Evolutionary conservation across 208 protist genomes (phyloP).

Genomic region (Trypanosomatidae sp.): DNA sequence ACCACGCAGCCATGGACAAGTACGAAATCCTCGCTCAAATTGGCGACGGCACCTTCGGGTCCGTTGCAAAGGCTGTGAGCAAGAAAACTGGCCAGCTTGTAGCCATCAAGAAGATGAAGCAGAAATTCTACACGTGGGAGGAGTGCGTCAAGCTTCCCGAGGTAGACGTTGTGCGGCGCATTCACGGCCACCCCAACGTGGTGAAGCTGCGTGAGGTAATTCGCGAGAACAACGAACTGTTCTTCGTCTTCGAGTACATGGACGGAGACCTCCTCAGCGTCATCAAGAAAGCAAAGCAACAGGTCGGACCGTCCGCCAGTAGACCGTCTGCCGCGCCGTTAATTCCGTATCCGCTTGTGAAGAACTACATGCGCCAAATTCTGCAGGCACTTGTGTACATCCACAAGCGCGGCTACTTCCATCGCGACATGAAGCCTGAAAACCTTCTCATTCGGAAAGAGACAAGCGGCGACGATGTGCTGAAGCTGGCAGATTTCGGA

Average conservation of each 20-base stretch:
- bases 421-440: conserved; percentile 98
- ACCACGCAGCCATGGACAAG: conserved; percentile 78
- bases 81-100: conserved; percentile 94
- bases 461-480: conserved; percentile 65
- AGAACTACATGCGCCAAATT: conserved; percentile 91
- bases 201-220: conserved; percentile 98
- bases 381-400: conserved; percentile 95
- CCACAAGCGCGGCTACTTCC: conserved; percentile 97
- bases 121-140: conserved; percentile 97
- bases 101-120: conserved; percentile 99
- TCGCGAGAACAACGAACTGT: conserved; percentile 96
- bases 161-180: conserved; percentile 92
- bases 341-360: conserved; percentile 87
- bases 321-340: conserved; percentile 27
- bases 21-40: conserved; percentile 94
- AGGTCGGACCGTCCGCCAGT: conserved; percentile 28
- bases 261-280: conserved; percentile 96
- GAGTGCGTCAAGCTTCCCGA: conserved; percentile 96
- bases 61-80: conserved; percentile 92
- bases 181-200: conserved; percentile 97
- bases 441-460: conserved; percentile 94
- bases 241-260: conserved; percentile 98
- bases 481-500: conserved; percentile 97
- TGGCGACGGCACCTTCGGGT: conserved; percentile 97
- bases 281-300: conserved; percentile 94